phyloP scores from a whole-genome alignment of 176 grass and related monocot species.

The Zoysia pacifica region DNA sequence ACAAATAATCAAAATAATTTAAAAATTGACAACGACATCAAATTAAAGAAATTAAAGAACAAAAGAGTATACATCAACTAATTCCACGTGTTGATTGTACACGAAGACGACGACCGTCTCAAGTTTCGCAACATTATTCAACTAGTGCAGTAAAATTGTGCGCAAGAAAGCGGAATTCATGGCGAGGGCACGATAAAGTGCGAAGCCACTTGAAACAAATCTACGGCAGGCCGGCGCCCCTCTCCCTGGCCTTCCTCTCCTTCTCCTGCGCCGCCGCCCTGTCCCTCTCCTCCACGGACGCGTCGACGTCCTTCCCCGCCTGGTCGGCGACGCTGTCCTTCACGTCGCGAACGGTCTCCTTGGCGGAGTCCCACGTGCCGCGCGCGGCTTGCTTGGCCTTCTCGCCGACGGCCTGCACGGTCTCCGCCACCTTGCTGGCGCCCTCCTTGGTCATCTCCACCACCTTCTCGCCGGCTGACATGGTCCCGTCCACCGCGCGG shows the following conservation, averaged over 20 bases:
- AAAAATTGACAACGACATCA: too few relatives aligned
- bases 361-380: conserved; percentile 59
- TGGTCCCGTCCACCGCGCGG: conserved; percentile 28
- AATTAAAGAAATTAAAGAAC: too few relatives aligned
- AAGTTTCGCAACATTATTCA: conserved; percentile 36
- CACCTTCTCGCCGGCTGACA: conserved; percentile 42
- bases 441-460: conserved; percentile 55
- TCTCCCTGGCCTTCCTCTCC: conserved; percentile 54
- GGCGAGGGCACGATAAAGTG: neutral
- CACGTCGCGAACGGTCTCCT: conserved; percentile 44
- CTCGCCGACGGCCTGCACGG: conserved; percentile 45
- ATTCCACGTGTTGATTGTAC: neutral
- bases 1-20: too few relatives aligned
- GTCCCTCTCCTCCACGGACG: conserved; percentile 33
- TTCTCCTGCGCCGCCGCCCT: conserved; percentile 35
- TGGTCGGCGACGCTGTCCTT: conserved; percentile 35
- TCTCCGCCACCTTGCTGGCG: conserved; percentile 49
- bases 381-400: conserved; percentile 58
- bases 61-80: neutral
- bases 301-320: conserved; percentile 18
- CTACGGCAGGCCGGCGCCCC: conserved; percentile 47
- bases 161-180: neutral
- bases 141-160: neutral
- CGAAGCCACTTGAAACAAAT: too few relatives aligned
- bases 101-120: neutral